These are phyloP conservation scores for Camellia oleifera DNA, from an alignment of 179 eudicot genomes.

Conservation along the genomic window DNA sequence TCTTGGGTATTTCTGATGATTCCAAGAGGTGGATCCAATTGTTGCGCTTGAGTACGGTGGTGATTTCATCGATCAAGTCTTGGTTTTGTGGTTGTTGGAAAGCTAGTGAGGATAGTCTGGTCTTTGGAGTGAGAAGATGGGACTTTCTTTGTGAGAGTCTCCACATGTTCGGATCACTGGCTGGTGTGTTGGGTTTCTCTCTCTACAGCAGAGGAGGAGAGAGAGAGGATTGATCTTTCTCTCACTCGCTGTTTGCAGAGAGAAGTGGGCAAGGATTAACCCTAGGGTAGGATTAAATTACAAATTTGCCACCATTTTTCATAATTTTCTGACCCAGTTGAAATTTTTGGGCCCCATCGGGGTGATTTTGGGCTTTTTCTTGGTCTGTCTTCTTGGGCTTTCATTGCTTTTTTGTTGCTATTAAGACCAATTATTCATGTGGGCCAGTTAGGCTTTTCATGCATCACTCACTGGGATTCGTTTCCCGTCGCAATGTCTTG, in stretches of 20 bases:
- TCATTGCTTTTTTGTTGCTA: too few relatives aligned
- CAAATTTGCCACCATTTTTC: not conserved
- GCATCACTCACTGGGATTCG: too few relatives aligned
- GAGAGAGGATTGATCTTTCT: not conserved
- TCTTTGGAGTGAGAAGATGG: not conserved
- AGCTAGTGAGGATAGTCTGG: not conserved
- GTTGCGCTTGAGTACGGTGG: conserved; percentile 3
- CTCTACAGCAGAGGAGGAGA: not conserved
- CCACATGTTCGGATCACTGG: not conserved
- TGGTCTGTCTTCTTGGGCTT: too few relatives aligned
- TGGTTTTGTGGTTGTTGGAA: conserved; percentile 2
- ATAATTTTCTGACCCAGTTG: not conserved
- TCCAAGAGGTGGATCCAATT: conserved; percentile 11
- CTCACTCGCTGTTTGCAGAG: not conserved
- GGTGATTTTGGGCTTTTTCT: too few relatives aligned
- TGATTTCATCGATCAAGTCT: conserved; percentile 5
- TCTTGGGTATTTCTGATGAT: conserved; percentile 12
- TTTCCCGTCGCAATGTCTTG: too few relatives aligned
- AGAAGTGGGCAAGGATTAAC: not conserved
- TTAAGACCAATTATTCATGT: too few relatives aligned
- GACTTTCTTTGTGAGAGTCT: conserved; percentile 5
- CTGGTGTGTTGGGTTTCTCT: not conserved
- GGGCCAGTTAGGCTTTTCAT: too few relatives aligned
- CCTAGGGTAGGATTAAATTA: not conserved
- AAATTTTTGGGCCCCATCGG: not conserved